Percentiles rank a stretch among this genome's conserved stretches.
These are phyloP conservation scores for Jatropha curcas DNA, from an alignment of 345 rosid genomes.

Conservation along the genomic window DNA sequence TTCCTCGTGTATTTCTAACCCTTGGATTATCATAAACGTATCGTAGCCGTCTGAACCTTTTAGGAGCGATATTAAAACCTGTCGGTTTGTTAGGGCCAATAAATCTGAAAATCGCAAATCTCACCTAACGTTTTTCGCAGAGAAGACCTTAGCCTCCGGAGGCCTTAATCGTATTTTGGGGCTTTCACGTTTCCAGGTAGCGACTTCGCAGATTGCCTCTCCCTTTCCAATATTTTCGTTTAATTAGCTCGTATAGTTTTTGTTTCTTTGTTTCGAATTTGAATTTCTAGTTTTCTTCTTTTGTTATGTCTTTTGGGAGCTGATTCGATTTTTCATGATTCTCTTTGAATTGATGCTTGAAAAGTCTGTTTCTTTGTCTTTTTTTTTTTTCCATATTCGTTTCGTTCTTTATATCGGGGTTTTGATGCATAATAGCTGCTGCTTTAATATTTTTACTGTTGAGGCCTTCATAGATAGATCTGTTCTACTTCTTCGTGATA, in stretches of 20 bases:
- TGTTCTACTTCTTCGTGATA: not conserved
- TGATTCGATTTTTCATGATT: not conserved
- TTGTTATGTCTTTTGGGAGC: too few species aligned
- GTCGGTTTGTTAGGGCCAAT: not conserved
- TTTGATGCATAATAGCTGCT: not conserved
- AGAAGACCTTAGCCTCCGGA: not conserved
- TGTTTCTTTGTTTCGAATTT: too few species aligned
- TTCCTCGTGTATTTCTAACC: not conserved
- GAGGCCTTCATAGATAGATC: not conserved
- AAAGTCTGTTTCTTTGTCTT: not conserved
- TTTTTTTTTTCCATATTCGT: not conserved
- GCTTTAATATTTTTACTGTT: not conserved
- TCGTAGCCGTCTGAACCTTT: conserved; percentile 17
- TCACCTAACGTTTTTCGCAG: not conserved
- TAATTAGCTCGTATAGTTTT: not conserved
- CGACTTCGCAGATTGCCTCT: too few species aligned
- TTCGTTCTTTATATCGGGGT: not conserved
- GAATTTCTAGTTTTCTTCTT: not conserved
- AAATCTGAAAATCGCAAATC: not conserved
- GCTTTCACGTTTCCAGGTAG: conserved; percentile 6
- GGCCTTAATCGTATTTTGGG: not conserved
- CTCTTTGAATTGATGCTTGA: not conserved
- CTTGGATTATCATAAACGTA: conserved; percentile 14
- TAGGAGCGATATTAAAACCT: not conserved
- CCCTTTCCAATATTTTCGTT: not conserved